Percentiles rank a stretch among this genome's conserved stretches.
Conservation (phyloP, 352 stramenopile genomes). For the Phytopythium litorale region DNA sequence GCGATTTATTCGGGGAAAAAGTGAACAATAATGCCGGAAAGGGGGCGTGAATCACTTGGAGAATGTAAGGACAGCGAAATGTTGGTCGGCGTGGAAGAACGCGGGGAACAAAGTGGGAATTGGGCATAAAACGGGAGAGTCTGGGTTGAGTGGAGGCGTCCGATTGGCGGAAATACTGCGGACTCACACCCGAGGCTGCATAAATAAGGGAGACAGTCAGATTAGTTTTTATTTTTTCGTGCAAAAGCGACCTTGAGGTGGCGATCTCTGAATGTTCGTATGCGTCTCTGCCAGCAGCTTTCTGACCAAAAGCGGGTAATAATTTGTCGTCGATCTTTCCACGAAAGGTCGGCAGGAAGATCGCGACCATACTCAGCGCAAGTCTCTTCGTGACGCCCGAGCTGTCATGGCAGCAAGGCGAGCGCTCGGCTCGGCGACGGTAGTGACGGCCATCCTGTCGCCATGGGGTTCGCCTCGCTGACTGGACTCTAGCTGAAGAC, state of each 20-base stretch:
- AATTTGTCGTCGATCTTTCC: background rate
- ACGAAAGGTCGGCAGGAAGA: conserved; percentile 3
- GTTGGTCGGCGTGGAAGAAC: background rate
- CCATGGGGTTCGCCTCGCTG: too few relatives aligned
- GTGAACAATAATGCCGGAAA: too few relatives aligned
- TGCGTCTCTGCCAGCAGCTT: background rate
- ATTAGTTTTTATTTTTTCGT: background rate
- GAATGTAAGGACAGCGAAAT: background rate
- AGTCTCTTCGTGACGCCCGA: background rate
- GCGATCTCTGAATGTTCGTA: too few relatives aligned
- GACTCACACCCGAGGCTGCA: background rate
- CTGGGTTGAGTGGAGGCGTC: background rate
- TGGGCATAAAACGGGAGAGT: background rate
- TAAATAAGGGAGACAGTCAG: background rate
- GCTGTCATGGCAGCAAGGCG: background rate
- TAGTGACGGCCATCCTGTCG: too few relatives aligned
- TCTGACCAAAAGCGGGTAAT: background rate
- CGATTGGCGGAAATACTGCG: background rate
- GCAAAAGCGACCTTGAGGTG: too few relatives aligned
- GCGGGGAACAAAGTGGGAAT: background rate
- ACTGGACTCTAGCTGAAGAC: too few relatives aligned
- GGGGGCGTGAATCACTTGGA: too few relatives aligned
- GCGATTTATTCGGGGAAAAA: too few relatives aligned
- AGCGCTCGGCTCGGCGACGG: background rate
- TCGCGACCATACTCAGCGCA: background rate